Evolutionary conservation across 1,284 basidiomycete species (phyloP).

Genomic region (Cutaneotrichosporon curvatum): DNA sequence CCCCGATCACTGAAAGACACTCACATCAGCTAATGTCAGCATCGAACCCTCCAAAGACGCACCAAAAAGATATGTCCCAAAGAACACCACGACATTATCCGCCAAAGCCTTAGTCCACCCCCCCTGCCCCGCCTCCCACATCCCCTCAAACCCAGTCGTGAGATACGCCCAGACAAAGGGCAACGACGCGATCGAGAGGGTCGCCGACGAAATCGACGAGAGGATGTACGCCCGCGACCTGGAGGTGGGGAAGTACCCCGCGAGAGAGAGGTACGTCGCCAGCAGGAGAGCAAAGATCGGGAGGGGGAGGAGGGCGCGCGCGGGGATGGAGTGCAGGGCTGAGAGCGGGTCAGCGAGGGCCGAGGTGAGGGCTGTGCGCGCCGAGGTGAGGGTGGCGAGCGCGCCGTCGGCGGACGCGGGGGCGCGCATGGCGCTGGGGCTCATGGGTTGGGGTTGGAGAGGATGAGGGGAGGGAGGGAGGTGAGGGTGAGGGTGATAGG

Average conservation of each 20-base stretch:
- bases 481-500: too few relatives aligned
- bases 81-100: constrained; percentile 28
- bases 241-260: constrained; percentile 40
- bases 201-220: constrained; percentile 48
- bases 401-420: too few relatives aligned
- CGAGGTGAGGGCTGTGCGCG: too few relatives aligned
- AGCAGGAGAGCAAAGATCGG: constrained; percentile 15
- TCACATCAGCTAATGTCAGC: constrained; percentile 26
- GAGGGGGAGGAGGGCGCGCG: constrained; percentile 7
- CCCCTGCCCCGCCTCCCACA: constrained; percentile 18
- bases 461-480: too few relatives aligned
- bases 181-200: constrained; percentile 51
- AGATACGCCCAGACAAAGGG: constrained; percentile 51
- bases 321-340: neutral
- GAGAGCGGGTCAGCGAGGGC: too few relatives aligned
- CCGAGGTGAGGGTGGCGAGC: too few relatives aligned
- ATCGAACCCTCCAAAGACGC: constrained; percentile 8
- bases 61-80: constrained; percentile 42
- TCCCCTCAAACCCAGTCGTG: constrained; percentile 21
- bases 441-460: too few relatives aligned
- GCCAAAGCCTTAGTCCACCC: constrained; percentile 28
- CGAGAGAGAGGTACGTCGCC: constrained; percentile 42
- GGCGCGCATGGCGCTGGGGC: too few relatives aligned
- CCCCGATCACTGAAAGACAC: too few relatives aligned
- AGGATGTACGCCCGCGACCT: constrained; percentile 55